Base-by-base conservation (phyloP, 2,329 filamentous ascomycete species). In the Colletotrichum agaves region DNA sequence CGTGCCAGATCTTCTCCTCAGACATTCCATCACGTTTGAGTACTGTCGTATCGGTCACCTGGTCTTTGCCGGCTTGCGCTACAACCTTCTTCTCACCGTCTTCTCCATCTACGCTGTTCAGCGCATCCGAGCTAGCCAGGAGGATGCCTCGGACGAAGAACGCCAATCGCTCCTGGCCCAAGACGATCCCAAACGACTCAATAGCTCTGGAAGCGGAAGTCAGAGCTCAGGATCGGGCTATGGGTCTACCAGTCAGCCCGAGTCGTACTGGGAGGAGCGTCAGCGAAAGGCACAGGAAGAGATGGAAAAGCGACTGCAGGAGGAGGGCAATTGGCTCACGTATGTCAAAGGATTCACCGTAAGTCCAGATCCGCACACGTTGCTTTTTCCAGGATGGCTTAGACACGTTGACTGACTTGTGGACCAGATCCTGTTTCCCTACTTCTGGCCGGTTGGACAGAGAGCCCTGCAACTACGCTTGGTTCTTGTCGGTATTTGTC, bases 291-390 rank as follows among this genome's bases (percentile, higher is more conserved):
- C 79, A 55, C 86, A 81, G 75, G 89, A 85, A 77, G 85, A 79
- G 70, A 90, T 87, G 81, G 82, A 88, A 69, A 90, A 93, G 77
- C 87, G 90, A 3, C 83, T 94, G n/a, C 85, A 90, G 74, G 87
- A 91, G 70, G 87, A 91, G 66, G 92, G 92, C 1, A 93, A 89
- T 70, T 95, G 91, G 91, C 85, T 92, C 71, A 87, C 88, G 47
- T 96, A 96, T 74, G 83, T 90, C 31, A 93, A 91, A 74, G 88
- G 90, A 5, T 97, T 94, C 78, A 82, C 84, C 73, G 87, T 85
- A 77, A 65, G 79, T 69, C 39, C 59, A 50, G 23, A 15, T 7
- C 27, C 6, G 27, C 67, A 61, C n/a, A 11, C n/a, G 21, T 8
- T 50, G 23, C 53, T 66, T 43, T 39, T 61, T 12, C 6, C 11